Evolutionary conservation across 257 asterid species (phyloP).

Genomic region (Plantago elongata): DNA sequence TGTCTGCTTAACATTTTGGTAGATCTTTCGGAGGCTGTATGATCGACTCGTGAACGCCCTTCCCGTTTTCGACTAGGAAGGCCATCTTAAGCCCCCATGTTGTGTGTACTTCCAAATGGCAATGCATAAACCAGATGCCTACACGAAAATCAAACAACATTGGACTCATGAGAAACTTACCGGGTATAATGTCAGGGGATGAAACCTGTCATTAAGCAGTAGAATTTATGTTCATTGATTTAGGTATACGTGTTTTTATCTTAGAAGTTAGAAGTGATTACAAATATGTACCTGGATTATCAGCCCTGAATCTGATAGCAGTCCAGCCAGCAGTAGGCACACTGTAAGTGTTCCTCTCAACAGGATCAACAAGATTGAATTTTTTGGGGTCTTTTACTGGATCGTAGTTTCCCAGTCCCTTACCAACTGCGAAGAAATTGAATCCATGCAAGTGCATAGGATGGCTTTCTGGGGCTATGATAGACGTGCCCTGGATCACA

Average conservation of each 20-base stretch:
- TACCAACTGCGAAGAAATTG: slow-evolving; percentile 55
- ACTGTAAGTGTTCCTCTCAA: slow-evolving; percentile 62
- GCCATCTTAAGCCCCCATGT: slow-evolving; percentile 88
- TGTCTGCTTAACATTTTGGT: slow-evolving; percentile 45
- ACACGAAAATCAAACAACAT: slow-evolving; percentile 4
- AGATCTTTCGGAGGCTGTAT: slow-evolving; percentile 63
- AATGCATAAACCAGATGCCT: slow-evolving; percentile 78
- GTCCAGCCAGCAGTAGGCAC: slow-evolving; percentile 76
- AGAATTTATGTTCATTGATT: too few species aligned
- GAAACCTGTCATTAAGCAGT: too few species aligned
- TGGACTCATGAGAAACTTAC: too few species aligned
- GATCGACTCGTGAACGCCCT: slow-evolving; percentile 48
- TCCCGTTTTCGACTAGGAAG: slow-evolving; percentile 62
- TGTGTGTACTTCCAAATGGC: slow-evolving; percentile 76
- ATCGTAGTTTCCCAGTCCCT: slow-evolving; percentile 58
- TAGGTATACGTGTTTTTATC: too few species aligned
- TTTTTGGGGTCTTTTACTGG: slow-evolving; percentile 42
- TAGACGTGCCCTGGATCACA: slow-evolving; percentile 57
- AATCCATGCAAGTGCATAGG: slow-evolving; percentile 70
- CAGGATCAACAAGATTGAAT: slow-evolving; percentile 67
- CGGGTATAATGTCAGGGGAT: too few species aligned
- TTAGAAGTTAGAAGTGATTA: too few species aligned
- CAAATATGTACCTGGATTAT: slow-evolving; percentile 53
- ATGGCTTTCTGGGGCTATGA: slow-evolving; percentile 76
- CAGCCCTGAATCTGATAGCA: slow-evolving; percentile 63